Evolutionary conservation across 306 rosid genomes (phyloP), one percentile per base, ranked within the genome.

Genomic region (Mucuna pruriens): DNA sequence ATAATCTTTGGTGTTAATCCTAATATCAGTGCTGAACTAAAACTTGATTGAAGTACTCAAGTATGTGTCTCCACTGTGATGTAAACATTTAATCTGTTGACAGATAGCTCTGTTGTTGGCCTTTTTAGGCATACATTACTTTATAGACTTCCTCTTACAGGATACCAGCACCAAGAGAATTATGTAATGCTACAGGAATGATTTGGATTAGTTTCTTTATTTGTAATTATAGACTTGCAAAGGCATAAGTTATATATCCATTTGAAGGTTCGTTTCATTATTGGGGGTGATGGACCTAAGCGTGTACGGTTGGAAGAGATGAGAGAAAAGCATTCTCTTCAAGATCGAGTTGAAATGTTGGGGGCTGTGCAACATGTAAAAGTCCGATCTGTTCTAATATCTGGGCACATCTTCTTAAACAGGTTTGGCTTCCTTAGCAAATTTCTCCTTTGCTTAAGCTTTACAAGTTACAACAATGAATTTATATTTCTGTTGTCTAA

Each of bases 241-340:
- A 81, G 54, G 49, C 66, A 72, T 78, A 64, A 83, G 73, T 57
- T 74, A 69, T 74, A 65, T 85, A 39, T 85, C 68, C 46, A 31
- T 63, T 83, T 62, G 63, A 82, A 94, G 97, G 98, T 95, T 68
- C 92, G 92, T 69, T 95, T 95, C 83, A 89, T 95, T 83, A 71
- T 95, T 79, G 95, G 97, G 76, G 97, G 97, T 66, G 97, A 95
- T 87, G 97, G 99, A 76, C 91, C 97, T 42, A 95, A 95, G 87
- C 92, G 97, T 19, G 97, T 95, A 83, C 85, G 97, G 75, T 86
- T 93, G 88, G 99, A 95, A 90, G 97, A 95, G 86, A 93, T 93
- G 97, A 90, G 95, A 86, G 99, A 95, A 85, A 93, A 88, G 22
- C 97, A 91, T 84, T 91, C 92, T 60, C 97, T 95, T 63, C 97